phyloP scores from a whole-genome alignment of 2,329 filamentous ascomycete species.

The Dactylellina parvicollis region DNA sequence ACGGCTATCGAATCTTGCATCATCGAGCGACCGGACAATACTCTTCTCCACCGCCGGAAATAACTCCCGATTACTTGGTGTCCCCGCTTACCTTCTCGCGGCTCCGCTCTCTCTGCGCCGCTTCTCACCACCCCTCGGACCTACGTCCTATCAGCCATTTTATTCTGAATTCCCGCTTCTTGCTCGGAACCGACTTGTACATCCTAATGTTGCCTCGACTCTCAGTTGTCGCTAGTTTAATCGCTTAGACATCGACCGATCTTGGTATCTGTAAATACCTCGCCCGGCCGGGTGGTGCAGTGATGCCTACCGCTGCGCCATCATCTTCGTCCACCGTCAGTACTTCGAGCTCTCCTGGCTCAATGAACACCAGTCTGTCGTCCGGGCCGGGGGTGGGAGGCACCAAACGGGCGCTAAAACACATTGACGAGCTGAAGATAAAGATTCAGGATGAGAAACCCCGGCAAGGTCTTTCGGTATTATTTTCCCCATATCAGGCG shows the following conservation, averaged over 20 bases:
- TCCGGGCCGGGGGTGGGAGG: not conserved
- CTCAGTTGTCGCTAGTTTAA: not conserved
- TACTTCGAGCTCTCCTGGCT: slow-evolving; percentile 6
- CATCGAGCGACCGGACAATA: no score
- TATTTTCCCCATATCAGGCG: not conserved
- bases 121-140: no score
- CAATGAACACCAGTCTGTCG: not conserved
- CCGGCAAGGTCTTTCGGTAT: slow-evolving; percentile 22
- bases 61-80: no score
- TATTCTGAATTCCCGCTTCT: no score
- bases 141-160: no score
- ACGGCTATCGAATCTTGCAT: no score
- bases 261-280: not conserved
- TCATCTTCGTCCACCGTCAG: slow-evolving; percentile 6
- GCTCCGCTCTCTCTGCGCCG: no score
- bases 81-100: no score
- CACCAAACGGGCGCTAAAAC: slow-evolving; percentile 20
- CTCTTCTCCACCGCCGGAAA: no score
- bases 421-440: slow-evolving; percentile 47
- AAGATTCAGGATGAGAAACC: slow-evolving; percentile 37
- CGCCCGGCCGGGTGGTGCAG: slow-evolving; percentile 46
- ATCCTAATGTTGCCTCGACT: not conserved
- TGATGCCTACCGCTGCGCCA: slow-evolving; percentile 49
- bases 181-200: not conserved
- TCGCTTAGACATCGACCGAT: not conserved